phyloP scores from a whole-genome alignment of 352 stramenopile genomes.

The Globisporangium recalcitrans region DNA sequence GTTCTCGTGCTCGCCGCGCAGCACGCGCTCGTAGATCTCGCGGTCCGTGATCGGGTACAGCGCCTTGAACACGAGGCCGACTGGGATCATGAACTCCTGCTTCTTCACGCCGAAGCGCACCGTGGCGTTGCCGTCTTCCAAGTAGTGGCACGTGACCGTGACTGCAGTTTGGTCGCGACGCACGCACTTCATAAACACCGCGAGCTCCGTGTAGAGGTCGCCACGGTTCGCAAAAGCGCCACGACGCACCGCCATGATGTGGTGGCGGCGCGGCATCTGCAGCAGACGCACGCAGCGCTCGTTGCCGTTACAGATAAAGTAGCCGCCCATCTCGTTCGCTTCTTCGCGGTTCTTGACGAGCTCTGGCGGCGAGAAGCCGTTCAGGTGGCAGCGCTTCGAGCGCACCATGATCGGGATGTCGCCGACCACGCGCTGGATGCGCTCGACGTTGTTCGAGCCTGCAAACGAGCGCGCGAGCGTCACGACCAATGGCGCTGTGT shows the following conservation, averaged over 20 bases:
- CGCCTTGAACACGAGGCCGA: slow-evolving; percentile 96
- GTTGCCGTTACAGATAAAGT: slow-evolving; percentile 99
- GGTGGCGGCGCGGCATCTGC: slow-evolving; percentile 89
- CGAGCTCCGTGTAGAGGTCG: slow-evolving; percentile 94
- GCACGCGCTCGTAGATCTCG: slow-evolving; percentile 97
- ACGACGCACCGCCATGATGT: slow-evolving; percentile 93
- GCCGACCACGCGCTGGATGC: slow-evolving; percentile 86
- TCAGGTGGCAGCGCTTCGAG: slow-evolving; percentile 94
- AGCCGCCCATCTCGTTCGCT: slow-evolving; percentile 97
- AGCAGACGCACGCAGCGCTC: slow-evolving; percentile 97
- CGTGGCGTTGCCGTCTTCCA: slow-evolving; percentile 95
- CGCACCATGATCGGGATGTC: slow-evolving; percentile 98
- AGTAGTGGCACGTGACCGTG: slow-evolving; percentile 98
- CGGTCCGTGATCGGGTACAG: slow-evolving; percentile 88
- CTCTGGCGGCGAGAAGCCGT: slow-evolving; percentile 76
- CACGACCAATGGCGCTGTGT: slow-evolving; percentile 92
- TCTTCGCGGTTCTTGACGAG: slow-evolving; percentile 90
- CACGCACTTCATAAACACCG: slow-evolving; percentile 96
- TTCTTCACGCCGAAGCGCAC: slow-evolving; percentile 96
- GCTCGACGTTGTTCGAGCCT: slow-evolving; percentile 78
- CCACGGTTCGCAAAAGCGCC: slow-evolving; percentile 97
- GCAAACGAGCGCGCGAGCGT: slow-evolving; percentile 85
- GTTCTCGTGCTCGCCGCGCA: slow-evolving; percentile 93
- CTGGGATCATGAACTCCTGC: slow-evolving; percentile 98
- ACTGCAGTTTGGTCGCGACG: slow-evolving; percentile 93